Conservation (phyloP, 164 flowering plant species). For the Macadamia tetraphylla region DNA sequence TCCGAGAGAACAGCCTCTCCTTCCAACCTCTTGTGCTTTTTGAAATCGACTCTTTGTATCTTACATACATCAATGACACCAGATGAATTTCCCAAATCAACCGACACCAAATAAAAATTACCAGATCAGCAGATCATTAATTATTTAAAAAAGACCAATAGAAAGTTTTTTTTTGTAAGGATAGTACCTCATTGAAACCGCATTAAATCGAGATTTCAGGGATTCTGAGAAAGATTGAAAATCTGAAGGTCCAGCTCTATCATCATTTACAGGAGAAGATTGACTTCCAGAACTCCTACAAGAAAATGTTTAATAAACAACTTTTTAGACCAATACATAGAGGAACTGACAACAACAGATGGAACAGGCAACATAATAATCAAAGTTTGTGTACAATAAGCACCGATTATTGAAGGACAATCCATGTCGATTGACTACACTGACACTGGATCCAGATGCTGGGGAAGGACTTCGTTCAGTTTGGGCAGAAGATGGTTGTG, state of each 20-base stretch:
- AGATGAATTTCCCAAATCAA: background rate
- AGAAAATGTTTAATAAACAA: slow-evolving; percentile 1
- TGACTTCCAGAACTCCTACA: slow-evolving; percentile 36
- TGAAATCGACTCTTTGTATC: slow-evolving; percentile 75
- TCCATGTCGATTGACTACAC: slow-evolving; percentile 21
- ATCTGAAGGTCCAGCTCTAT: slow-evolving; percentile 84
- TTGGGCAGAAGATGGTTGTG: slow-evolving; percentile 28
- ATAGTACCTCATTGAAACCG: slow-evolving; percentile 59
- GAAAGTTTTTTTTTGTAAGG: background rate
- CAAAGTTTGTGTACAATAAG: slow-evolving; percentile 2
- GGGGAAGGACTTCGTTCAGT: slow-evolving; percentile 33
- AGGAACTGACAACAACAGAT: background rate
- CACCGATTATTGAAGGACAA: slow-evolving; percentile 36
- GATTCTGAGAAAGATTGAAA: slow-evolving; percentile 75
- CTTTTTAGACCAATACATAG: background rate
- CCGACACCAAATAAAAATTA: background rate
- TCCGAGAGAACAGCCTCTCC: slow-evolving; percentile 72
- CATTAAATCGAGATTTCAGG: slow-evolving; percentile 60
- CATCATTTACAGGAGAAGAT: slow-evolving; percentile 42
- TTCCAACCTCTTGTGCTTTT: slow-evolving; percentile 81
- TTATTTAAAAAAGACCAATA: background rate
- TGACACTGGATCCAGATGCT: slow-evolving; percentile 35
- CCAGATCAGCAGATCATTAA: background rate
- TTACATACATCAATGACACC: slow-evolving; percentile 8
- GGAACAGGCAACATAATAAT: background rate